Conservation (phyloP, 768 basidiomycete species). For the Tylopilus rubrobrunneus region DNA sequence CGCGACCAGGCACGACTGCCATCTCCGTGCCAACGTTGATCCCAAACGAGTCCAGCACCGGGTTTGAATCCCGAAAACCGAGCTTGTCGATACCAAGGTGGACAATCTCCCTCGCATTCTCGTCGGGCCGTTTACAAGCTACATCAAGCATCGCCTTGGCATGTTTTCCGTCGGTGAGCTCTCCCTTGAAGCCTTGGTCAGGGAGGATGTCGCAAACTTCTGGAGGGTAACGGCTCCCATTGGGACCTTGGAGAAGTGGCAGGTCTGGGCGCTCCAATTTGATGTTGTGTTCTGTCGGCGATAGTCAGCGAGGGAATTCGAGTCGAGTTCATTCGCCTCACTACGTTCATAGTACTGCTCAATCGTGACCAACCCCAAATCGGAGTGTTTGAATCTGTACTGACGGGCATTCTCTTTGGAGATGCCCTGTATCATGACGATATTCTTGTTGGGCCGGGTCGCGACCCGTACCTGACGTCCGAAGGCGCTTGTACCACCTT, state of each 20-base stretch:
- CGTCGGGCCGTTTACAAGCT: conserved; percentile 45
- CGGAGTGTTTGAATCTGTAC: conserved; percentile 38
- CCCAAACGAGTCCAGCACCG: conserved; percentile 40
- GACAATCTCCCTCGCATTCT: conserved; percentile 43
- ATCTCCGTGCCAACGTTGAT: conserved; percentile 43
- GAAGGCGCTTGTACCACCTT: conserved; percentile 51
- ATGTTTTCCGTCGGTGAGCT: conserved; percentile 40
- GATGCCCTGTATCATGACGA: conserved; percentile 61
- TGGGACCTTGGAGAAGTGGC: conserved; percentile 38
- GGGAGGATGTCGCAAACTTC: conserved; percentile 47
- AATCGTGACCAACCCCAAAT: conserved; percentile 37
- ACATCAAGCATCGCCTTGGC: conserved; percentile 45
- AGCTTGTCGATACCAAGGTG: conserved; percentile 39
- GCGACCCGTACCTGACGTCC: conserved; percentile 63
- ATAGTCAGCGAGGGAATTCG: not conserved
- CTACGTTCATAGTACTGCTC: conserved; percentile 43
- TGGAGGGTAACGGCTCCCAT: conserved; percentile 38
- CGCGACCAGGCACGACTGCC: conserved; percentile 52
- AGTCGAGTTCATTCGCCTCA: conserved; percentile 18
- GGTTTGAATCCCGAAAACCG: conserved; percentile 34
- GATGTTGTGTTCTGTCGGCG: conserved; percentile 36
- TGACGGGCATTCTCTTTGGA: conserved; percentile 35
- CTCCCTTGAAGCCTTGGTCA: conserved; percentile 43
- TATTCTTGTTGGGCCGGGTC: conserved; percentile 57
- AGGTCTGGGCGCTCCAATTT: conserved; percentile 33